Base-by-base conservation (phyloP, 2,329 filamentous ascomycete genomes). In the Colletotrichum ledebouriae region DNA sequence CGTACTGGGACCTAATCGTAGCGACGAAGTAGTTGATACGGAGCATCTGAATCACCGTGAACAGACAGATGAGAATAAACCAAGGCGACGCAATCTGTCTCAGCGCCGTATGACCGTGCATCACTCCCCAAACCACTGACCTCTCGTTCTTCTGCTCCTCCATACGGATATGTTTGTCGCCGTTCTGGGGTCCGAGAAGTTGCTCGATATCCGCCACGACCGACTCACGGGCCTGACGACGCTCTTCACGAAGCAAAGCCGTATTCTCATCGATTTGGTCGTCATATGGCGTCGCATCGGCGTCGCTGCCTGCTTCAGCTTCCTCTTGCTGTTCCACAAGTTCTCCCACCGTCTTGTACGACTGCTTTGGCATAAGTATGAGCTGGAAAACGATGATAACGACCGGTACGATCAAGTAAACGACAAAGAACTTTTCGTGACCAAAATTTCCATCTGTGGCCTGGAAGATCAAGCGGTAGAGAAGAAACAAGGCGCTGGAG, bases 11-110 rank as follows among this genome's bases (percentile, higher is more conserved):
- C 2, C 92, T 87, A 71, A 97, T 90, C 2, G 94, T 97, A 3
- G 94, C 93, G 60, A 97, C 93, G 76, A 97, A 97, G 82, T 94
- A 97, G 81, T 97, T 97, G 85, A 97, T 97, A 34, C 91, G 86
- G 2, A 90, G 90, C 89, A 92, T 92, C 77, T 92, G 90, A 44
- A 92, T 80, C 37, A 92, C 85, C 5, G 93, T 97, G 77, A 97
- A 95, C 20, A 94, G 79, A 5, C 92, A 92, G 73, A 97, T 92
- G 42, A 97, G 85, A 17, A 94, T 83, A 77, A 96, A 97, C 94
- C 94, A 97, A 0, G 91, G 91, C 2, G 91, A 93, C 7, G 81
- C 78, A 72, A 97, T 91, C 79, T 98, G 94, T 73, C 93, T 81
- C 22, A 84, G 74, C 0, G 92, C 92, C 0, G 91, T 87, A 72